Conservation (phyloP, 2,329 filamentous ascomycete species). For the Xylaria sp. region DNA sequence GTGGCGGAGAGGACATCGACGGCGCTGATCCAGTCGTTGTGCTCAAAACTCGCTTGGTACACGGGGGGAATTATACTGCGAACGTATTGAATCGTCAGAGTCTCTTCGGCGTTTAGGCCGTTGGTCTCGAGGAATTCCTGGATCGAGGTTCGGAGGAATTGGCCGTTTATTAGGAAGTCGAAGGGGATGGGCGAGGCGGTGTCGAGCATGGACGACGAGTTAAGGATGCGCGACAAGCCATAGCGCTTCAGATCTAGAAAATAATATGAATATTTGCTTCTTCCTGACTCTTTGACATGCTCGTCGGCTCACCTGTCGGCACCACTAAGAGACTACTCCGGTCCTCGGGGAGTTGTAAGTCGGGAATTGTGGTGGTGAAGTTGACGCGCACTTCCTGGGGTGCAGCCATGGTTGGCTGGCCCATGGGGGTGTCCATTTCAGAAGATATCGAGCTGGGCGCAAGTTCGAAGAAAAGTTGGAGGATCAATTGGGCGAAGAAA, state of each 20-base stretch:
- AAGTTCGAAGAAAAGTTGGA: neutral
- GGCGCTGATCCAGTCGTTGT: constrained; percentile 93
- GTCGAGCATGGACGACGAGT: constrained; percentile 66
- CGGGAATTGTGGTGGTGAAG: constrained; percentile 59
- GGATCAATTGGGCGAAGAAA: neutral
- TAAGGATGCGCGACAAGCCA: constrained; percentile 64
- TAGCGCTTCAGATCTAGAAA: constrained; percentile 60
- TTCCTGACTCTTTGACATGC: neutral
- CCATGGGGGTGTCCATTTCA: constrained; percentile 25
- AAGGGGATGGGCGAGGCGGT: constrained; percentile 66
- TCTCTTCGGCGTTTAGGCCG: constrained; percentile 84
- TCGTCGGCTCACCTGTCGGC: constrained; percentile 45
- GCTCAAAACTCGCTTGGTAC: constrained; percentile 87
- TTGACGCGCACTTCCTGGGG: constrained; percentile 57
- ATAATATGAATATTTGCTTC: neutral
- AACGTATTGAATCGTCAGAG: constrained; percentile 85
- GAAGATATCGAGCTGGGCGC: neutral
- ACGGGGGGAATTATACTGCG: constrained; percentile 83
- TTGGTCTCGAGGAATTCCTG: constrained; percentile 84
- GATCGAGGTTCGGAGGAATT: constrained; percentile 81
- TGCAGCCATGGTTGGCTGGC: constrained; percentile 27
- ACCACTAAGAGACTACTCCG: constrained; percentile 57
- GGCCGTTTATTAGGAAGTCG: constrained; percentile 93
- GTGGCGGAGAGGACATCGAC: constrained; percentile 73
- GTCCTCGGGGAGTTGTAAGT: constrained; percentile 56